These are phyloP conservation scores for Sporothrix sp. DNA, from an alignment of 2,329 filamentous ascomycete genomes.

Conservation along the genomic window DNA sequence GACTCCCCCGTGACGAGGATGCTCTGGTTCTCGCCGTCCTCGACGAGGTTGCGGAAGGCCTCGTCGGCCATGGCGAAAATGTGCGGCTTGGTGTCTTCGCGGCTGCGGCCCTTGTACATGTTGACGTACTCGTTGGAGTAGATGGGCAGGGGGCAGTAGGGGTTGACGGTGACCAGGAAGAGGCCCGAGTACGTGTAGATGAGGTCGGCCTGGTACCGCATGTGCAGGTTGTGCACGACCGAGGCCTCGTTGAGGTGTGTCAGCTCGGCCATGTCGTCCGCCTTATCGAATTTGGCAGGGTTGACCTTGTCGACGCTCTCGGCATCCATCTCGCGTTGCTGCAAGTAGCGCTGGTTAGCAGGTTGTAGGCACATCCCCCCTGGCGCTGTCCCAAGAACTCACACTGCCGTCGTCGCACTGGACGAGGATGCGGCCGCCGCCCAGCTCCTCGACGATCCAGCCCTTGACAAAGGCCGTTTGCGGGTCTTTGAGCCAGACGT, in stretches of 20 bases:
- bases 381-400: no score
- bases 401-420: slow-evolving; percentile 90
- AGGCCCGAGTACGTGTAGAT: slow-evolving; percentile 98
- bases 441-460: slow-evolving; percentile 77
- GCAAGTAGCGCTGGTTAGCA: slow-evolving; percentile 15
- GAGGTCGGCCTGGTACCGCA: slow-evolving; percentile 87
- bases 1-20: slow-evolving; percentile 98
- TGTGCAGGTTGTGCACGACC: slow-evolving; percentile 92
- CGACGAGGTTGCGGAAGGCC: slow-evolving; percentile 89
- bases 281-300: slow-evolving; percentile 98
- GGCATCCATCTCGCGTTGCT: slow-evolving; percentile 78
- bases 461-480: slow-evolving; percentile 84
- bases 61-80: slow-evolving; percentile 97
- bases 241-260: slow-evolving; percentile 97
- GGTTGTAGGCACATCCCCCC: no score
- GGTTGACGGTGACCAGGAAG: slow-evolving; percentile 94
- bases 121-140: slow-evolving; percentile 96
- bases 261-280: slow-evolving; percentile 97
- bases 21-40: slow-evolving; percentile 92
- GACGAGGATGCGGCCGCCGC: slow-evolving; percentile 60
- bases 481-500: slow-evolving; percentile 91
- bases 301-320: slow-evolving; percentile 98
- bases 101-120: slow-evolving; percentile 86
- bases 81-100: slow-evolving; percentile 93
- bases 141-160: slow-evolving; percentile 88